phyloP scores from a whole-genome alignment of 192 early-diverging fungal genomes.

The Geranomyces variabilis region DNA sequence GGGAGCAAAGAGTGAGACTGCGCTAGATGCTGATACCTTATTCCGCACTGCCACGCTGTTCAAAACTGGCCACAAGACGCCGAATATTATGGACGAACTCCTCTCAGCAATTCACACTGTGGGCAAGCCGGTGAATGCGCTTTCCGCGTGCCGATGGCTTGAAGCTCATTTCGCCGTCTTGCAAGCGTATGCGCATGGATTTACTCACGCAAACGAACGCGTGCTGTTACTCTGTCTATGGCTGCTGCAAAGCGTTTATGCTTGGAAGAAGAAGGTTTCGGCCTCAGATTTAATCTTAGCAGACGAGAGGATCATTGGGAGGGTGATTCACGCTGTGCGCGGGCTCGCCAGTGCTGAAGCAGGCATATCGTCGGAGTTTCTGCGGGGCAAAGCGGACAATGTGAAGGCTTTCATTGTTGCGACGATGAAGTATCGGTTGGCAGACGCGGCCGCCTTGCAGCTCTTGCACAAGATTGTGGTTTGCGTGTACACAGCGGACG shows the following conservation, averaged over 20 bases:
- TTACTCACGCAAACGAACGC: not conserved
- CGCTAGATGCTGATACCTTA: conserved; percentile 11
- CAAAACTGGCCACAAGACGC: not conserved
- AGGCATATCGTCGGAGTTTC: not conserved
- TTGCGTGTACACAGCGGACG: not conserved
- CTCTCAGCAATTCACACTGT: not conserved
- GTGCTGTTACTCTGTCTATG: conserved; percentile 2
- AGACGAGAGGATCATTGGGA: not conserved
- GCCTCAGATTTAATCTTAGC: not conserved
- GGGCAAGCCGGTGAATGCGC: not conserved
- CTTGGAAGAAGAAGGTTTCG: conserved; percentile 9
- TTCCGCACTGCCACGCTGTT: conserved; percentile 1
- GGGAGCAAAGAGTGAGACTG: not conserved
- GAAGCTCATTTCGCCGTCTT: conserved; percentile 7
- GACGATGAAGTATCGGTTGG: conserved; percentile 34
- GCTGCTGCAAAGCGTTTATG: not conserved
- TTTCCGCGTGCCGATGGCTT: not conserved
- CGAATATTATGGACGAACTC: not conserved
- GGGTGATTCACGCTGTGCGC: not conserved
- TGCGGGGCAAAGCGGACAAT: not conserved
- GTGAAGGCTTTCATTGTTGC: conserved; percentile 29
- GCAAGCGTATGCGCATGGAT: not conserved
- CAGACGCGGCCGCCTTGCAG: conserved; percentile 24
- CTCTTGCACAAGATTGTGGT: not conserved
- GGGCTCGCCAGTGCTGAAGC: too few relatives aligned